These are phyloP conservation scores for Coniferiporia weirii DNA, from an alignment of 1,284 basidiomycete species.

Conservation along the genomic window DNA sequence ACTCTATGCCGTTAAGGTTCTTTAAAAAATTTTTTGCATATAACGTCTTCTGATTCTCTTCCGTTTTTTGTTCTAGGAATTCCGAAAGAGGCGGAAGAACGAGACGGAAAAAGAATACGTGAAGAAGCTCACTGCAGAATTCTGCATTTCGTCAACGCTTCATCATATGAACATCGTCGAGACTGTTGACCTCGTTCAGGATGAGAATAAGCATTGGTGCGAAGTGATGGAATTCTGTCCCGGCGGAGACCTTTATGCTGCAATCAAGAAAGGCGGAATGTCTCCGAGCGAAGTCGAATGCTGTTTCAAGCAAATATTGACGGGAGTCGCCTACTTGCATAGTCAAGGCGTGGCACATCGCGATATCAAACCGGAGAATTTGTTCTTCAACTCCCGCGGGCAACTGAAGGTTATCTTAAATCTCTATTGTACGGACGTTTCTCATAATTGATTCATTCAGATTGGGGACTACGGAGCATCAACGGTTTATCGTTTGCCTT, in stretches of 20 bases:
- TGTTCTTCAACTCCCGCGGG: conserved; percentile 90
- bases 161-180: conserved; percentile 97
- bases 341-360: conserved; percentile 96
- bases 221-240: conserved; percentile 99
- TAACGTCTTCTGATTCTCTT: not conserved
- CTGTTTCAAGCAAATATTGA: conserved; percentile 95
- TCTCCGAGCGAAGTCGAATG: conserved; percentile 92
- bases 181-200: conserved; percentile 97
- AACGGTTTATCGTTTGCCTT: conserved; percentile 96
- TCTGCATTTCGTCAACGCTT: conserved; percentile 97
- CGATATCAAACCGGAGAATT: conserved; percentile 97
- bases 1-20: conserved; percentile 96
- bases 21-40: conserved; percentile 22
- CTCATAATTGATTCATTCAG: conserved; percentile 34
- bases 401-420: conserved; percentile 75
- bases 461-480: conserved; percentile 99
- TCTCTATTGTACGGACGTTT: conserved; percentile 19
- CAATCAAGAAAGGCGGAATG: conserved; percentile 98
- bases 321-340: conserved; percentile 87
- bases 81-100: conserved; percentile 96
- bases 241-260: conserved; percentile 94
- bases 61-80: conserved; percentile 60
- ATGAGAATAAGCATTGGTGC: conserved; percentile 95
- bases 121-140: conserved; percentile 99
- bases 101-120: conserved; percentile 99